A percentile compares a stretch with the other conserved stretches of the same genome.
Evolutionary conservation across 805 yeast species (phyloP).

Genomic region (Metschnikowia amazonensis): DNA sequence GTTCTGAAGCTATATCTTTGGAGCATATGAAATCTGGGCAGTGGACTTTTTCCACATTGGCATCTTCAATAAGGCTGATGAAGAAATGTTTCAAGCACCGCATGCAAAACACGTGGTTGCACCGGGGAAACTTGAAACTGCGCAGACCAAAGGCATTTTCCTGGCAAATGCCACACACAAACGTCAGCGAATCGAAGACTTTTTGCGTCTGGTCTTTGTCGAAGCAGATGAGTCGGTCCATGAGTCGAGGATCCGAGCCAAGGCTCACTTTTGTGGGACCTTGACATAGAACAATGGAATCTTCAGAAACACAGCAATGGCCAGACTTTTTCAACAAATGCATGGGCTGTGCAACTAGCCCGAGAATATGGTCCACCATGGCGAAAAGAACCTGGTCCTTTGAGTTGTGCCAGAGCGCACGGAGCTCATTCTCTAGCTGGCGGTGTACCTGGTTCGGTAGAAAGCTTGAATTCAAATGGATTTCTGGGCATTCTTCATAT

Average conservation of each 20-base stretch:
- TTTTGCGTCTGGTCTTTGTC: constrained; percentile 19
- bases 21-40: constrained; percentile 57
- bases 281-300: not conserved
- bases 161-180: constrained; percentile 56
- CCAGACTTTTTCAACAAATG: not conserved
- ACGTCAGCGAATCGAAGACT: constrained; percentile 36
- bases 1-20: constrained; percentile 17
- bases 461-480: constrained; percentile 29
- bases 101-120: constrained; percentile 20
- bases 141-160: constrained; percentile 42
- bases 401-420: constrained; percentile 31
- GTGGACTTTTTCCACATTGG: constrained; percentile 49
- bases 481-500: constrained; percentile 20
- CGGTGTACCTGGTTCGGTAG: constrained; percentile 19
- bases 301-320: constrained; percentile 7
- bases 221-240: constrained; percentile 8
- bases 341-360: not conserved
- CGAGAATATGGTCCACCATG: constrained; percentile 37
- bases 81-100: constrained; percentile 15
- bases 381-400: constrained; percentile 40
- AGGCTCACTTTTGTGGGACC: not conserved
- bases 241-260: not conserved
- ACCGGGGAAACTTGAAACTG: constrained; percentile 30
- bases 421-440: constrained; percentile 18
- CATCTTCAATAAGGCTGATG: constrained; percentile 38